Conservation (phyloP, 345 rosid species). For the Fremontodendron californicum region DNA sequence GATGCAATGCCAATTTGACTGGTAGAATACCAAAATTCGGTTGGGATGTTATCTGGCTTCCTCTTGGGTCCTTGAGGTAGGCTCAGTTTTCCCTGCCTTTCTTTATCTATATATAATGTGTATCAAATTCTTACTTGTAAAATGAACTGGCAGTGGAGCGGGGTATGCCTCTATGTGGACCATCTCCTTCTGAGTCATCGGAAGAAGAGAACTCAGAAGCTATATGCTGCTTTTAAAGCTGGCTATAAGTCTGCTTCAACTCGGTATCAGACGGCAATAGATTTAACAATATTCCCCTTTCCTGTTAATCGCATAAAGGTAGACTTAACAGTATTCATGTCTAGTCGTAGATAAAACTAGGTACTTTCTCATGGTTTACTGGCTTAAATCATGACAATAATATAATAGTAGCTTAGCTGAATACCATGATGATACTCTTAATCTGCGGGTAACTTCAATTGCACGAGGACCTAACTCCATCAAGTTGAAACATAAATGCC, state of each 20-base stretch:
- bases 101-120: not conserved
- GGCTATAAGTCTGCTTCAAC: no score
- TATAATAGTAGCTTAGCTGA: not conserved
- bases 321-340: no score
- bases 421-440: not conserved
- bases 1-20: slow-evolving; percentile 9
- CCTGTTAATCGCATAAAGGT: no score
- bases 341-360: no score
- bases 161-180: slow-evolving; percentile 62
- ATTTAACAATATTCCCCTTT: no score
- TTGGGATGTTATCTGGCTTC: slow-evolving; percentile 92
- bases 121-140: not conserved
- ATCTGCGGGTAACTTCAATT: no score
- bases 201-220: slow-evolving; percentile 35
- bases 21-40: slow-evolving; percentile 66
- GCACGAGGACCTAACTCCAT: not conserved
- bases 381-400: not conserved
- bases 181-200: slow-evolving; percentile 53
- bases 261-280: no score
- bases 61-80: slow-evolving; percentile 80
- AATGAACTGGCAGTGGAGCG: slow-evolving; percentile 56
- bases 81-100: not conserved
- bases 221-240: no score
- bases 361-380: no score
- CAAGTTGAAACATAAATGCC: not conserved